A percentile compares a stretch with the other conserved stretches of the same genome.
Evolutionary conservation across 129 eudicot species (phyloP).

Genomic region (Gnaphalium uliginosum): DNA sequence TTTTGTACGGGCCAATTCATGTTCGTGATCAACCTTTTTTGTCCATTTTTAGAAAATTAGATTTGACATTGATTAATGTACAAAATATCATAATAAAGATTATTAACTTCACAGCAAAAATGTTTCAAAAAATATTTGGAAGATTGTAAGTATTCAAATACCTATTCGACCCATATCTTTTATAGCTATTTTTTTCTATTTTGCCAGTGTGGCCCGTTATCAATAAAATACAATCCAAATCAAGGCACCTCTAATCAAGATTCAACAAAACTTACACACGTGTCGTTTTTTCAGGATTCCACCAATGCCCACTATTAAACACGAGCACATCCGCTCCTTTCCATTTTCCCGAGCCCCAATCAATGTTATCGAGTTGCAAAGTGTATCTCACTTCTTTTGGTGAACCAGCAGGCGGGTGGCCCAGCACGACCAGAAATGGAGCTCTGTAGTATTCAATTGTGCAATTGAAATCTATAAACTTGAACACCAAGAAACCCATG

Average conservation of each 20-base stretch:
- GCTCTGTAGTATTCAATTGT: constrained; percentile 82
- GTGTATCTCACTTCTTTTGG: constrained; percentile 56
- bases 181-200: not conserved
- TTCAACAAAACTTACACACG: constrained; percentile 46
- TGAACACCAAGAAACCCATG: constrained; percentile 65
- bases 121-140: not conserved
- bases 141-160: too few species aligned
- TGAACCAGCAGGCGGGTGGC: constrained; percentile 63
- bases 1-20: too few species aligned
- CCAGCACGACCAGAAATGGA: constrained; percentile 69
- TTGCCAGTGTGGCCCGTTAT: not conserved
- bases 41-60: not conserved
- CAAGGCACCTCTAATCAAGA: not conserved
- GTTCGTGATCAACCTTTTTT: not conserved
- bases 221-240: not conserved
- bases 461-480: constrained; percentile 66
- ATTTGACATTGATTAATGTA: not conserved
- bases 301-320: constrained; percentile 88
- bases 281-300: constrained; percentile 75
- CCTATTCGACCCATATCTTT: not conserved
- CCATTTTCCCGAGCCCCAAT: constrained; percentile 68
- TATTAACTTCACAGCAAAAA: not conserved
- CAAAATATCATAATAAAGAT: not conserved
- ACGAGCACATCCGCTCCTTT: constrained; percentile 69
- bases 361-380: constrained; percentile 67